A percentile compares a stretch with the other conserved stretches of the same genome.
Conservation (phyloP, 768 basidiomycete genomes). For the Termitomyces heimii region DNA sequence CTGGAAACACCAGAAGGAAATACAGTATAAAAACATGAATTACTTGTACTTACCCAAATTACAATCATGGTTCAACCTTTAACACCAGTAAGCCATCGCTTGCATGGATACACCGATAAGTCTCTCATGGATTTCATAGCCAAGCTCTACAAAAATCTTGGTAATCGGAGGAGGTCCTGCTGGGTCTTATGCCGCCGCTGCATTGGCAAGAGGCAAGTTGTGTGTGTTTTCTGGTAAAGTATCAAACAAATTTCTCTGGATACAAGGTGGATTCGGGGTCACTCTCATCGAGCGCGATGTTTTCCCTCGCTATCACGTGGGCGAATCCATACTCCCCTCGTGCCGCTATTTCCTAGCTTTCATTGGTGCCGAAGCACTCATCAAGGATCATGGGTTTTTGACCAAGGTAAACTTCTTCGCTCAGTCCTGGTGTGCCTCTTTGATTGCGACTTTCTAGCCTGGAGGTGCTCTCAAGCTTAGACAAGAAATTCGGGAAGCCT, state of each 20-base stretch:
- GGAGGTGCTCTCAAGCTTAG: slow-evolving; percentile 59
- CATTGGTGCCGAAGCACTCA: slow-evolving; percentile 23
- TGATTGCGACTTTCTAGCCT: slow-evolving; percentile 27
- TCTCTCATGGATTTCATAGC: slow-evolving; percentile 6
- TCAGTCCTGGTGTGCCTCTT: slow-evolving; percentile 8
- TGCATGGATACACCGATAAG: neutral
- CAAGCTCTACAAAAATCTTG: slow-evolving; percentile 23
- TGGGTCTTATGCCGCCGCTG: slow-evolving; percentile 40
- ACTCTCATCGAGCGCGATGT: slow-evolving; percentile 38
- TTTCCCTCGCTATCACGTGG: slow-evolving; percentile 41
- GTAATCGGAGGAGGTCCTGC: slow-evolving; percentile 43
- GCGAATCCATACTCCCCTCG: slow-evolving; percentile 29
- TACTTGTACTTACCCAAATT: too few relatives aligned
- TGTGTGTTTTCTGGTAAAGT: neutral
- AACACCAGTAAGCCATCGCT: neutral
- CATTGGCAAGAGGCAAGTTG: slow-evolving; percentile 32
- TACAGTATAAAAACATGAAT: too few relatives aligned
- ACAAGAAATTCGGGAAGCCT: slow-evolving; percentile 49
- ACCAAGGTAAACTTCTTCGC: slow-evolving; percentile 18
- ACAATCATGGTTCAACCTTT: neutral
- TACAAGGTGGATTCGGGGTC: slow-evolving; percentile 37
- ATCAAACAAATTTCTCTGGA: neutral
- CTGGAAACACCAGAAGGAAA: too few relatives aligned
- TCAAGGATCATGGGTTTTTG: slow-evolving; percentile 24
- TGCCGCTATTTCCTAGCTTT: slow-evolving; percentile 26